These are phyloP conservation scores for Thermoascus crustaceus DNA, from an alignment of 2,329 filamentous ascomycete genomes.

Conservation along the genomic window DNA sequence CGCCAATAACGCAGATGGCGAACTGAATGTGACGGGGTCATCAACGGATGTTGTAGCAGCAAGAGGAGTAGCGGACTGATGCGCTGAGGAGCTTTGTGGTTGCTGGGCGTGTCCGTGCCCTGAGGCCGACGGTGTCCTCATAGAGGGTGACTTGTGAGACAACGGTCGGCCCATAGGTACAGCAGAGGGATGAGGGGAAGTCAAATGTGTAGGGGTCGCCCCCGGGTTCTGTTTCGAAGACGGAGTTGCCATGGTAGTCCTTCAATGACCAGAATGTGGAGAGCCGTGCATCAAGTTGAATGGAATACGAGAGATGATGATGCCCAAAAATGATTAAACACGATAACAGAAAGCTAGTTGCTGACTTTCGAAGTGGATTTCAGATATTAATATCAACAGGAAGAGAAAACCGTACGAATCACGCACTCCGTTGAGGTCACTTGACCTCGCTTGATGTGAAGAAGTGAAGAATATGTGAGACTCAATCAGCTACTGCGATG, in stretches of 20 bases:
- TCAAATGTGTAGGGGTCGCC: conserved; percentile 36
- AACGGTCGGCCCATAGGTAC: conserved; percentile 32
- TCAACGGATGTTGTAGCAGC: conserved; percentile 29
- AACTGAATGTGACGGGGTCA: conserved; percentile 37
- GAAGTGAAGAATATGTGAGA: too few species aligned
- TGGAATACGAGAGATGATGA: too few species aligned
- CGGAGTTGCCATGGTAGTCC: conserved; percentile 35
- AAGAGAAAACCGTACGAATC: too few species aligned
- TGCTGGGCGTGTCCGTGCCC: conserved; percentile 28
- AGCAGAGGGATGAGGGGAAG: conserved; percentile 35
- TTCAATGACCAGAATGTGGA: background rate
- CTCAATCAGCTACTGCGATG: too few species aligned
- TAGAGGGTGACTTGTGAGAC: conserved; percentile 39
- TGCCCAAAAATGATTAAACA: conserved; percentile 2
- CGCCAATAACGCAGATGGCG: conserved; percentile 37
- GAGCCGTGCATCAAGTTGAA: too few species aligned
- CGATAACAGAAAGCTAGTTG: background rate
- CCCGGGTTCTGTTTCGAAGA: conserved; percentile 35
- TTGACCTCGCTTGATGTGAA: too few species aligned
- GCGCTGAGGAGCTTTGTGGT: conserved; percentile 28
- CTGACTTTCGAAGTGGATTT: too few species aligned
- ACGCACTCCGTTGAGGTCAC: too few species aligned
- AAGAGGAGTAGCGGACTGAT: conserved; percentile 38
- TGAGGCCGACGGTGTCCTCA: conserved; percentile 36
- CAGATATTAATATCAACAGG: too few species aligned